These are phyloP conservation scores for Pichia sp. DNA, from an alignment of 1,139 yeast species.

Conservation along the genomic window DNA sequence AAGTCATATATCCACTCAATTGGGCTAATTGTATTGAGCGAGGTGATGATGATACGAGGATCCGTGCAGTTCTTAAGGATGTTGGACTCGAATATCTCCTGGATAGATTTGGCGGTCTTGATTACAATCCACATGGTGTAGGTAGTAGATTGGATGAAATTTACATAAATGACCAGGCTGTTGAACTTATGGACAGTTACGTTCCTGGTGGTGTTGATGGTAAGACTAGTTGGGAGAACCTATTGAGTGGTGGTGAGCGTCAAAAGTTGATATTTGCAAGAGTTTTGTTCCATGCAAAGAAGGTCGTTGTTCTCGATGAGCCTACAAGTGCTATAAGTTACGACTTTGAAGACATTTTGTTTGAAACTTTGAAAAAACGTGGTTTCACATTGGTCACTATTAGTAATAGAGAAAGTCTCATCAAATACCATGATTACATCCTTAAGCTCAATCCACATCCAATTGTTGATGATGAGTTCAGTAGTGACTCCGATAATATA, in stretches of 20 bases:
- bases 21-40: slow-evolving; percentile 69
- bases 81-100: slow-evolving; percentile 78
- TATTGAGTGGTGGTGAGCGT: slow-evolving; percentile 91
- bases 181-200: slow-evolving; percentile 21
- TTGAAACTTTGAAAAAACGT: slow-evolving; percentile 64
- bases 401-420: slow-evolving; percentile 77
- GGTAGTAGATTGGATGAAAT: slow-evolving; percentile 21
- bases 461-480: neutral
- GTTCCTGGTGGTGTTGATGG: slow-evolving; percentile 21
- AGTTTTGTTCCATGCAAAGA: slow-evolving; percentile 72
- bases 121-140: slow-evolving; percentile 34
- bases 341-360: slow-evolving; percentile 85
- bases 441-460: slow-evolving; percentile 44
- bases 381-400: slow-evolving; percentile 77
- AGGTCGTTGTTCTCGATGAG: slow-evolving; percentile 82
- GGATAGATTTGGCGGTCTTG: slow-evolving; percentile 32
- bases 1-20: slow-evolving; percentile 77
- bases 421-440: slow-evolving; percentile 72
- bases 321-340: slow-evolving; percentile 90
- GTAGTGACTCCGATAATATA: slow-evolving; percentile 39
- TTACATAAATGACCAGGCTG: slow-evolving; percentile 19
- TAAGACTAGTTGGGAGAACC: slow-evolving; percentile 63
- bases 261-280: slow-evolving; percentile 90
- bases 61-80: slow-evolving; percentile 60
- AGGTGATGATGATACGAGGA: slow-evolving; percentile 66